phyloP scores from a whole-genome alignment of 176 grass and related monocot genomes.

The Tillandsia fasciculata region DNA sequence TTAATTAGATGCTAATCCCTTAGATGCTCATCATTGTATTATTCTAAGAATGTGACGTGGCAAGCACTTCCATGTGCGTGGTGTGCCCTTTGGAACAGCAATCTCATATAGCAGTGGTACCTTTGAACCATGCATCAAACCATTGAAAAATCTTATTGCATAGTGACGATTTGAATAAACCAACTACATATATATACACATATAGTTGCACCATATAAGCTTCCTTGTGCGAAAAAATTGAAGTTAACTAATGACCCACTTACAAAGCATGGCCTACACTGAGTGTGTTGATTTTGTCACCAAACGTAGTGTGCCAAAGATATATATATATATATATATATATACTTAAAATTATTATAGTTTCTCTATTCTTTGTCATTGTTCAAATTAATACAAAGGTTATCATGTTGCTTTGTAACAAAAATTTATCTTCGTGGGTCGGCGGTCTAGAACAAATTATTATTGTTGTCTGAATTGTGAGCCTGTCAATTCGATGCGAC shows the following conservation, averaged over 20 bases:
- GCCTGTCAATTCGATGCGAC: too few relatives aligned
- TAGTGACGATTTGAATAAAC: neutral
- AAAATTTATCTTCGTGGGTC: too few relatives aligned
- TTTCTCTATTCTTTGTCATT: neutral
- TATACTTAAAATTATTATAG: neutral
- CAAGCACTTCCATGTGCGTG: slow-evolving; percentile 2
- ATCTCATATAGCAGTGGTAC: neutral
- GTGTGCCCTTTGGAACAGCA: too few relatives aligned
- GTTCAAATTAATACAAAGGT: too few relatives aligned
- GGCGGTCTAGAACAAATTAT: too few relatives aligned
- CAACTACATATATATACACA: neutral
- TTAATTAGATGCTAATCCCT: slow-evolving; percentile 15
- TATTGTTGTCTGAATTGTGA: too few relatives aligned
- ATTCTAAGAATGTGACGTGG: slow-evolving; percentile 5
- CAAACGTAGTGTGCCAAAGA: neutral
- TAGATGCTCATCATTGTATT: slow-evolving; percentile 20
- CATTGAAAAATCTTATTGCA: neutral
- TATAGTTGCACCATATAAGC: too few relatives aligned
- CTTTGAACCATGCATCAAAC: neutral
- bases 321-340: neutral
- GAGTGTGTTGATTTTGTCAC: neutral
- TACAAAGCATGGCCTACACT: neutral
- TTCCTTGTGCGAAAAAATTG: neutral
- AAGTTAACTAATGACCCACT: neutral
- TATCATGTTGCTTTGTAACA: too few relatives aligned